A percentile compares a stretch with the other conserved stretches of the same genome.
phyloP scores from a whole-genome alignment of 176 grass and related monocot species.

The Ensete glaucum region DNA sequence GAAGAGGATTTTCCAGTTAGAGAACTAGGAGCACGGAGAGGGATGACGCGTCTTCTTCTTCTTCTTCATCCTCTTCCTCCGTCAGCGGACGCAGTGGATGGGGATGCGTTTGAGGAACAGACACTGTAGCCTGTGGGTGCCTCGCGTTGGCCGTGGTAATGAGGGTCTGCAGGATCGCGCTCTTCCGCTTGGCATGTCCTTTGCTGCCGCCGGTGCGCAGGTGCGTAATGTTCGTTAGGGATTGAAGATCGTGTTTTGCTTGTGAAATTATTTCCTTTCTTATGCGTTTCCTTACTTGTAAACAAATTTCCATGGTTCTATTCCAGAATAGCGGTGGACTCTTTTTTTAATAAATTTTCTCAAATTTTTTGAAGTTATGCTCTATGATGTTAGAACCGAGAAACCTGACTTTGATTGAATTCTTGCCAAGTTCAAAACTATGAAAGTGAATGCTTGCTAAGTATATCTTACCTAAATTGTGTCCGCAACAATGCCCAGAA shows the following conservation, averaged over 20 bases:
- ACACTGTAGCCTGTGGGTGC: not conserved
- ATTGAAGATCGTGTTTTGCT: not conserved
- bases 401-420: too few species aligned
- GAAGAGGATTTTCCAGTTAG: not conserved
- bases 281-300: too few species aligned
- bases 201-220: slow-evolving; percentile 63
- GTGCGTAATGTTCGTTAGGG: slow-evolving; percentile 21
- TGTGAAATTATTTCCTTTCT: too few species aligned
- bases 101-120: slow-evolving; percentile 26
- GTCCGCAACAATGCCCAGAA: too few species aligned
- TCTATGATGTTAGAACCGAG: too few species aligned
- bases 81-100: not conserved
- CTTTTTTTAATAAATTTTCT: too few species aligned
- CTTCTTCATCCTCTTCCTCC: not conserved
- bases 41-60: slow-evolving; percentile 7
- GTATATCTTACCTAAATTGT: too few species aligned
- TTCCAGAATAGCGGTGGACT: too few species aligned
- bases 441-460: too few species aligned
- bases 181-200: slow-evolving; percentile 82
- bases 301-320: too few species aligned
- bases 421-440: too few species aligned
- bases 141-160: not conserved
- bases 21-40: not conserved
- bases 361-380: too few species aligned
- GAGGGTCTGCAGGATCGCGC: slow-evolving; percentile 43